Base-by-base conservation (phyloP, 2,329 filamentous ascomycete genomes). In the Zymoseptoria brevis region DNA sequence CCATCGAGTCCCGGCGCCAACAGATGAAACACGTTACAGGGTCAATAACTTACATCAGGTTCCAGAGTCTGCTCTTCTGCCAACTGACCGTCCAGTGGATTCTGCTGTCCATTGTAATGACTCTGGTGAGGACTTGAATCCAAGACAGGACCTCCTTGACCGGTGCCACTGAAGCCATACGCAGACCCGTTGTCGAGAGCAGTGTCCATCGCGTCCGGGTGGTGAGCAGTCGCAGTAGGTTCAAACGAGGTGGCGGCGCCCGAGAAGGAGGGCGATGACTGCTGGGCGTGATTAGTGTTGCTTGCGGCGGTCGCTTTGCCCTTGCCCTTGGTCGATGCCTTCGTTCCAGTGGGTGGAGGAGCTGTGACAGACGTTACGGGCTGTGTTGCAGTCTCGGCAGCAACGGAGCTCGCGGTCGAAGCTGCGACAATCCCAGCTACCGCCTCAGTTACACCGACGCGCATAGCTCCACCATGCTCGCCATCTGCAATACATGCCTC, bases 41-140 rank as follows among this genome's bases (percentile, higher is more conserved):
- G 13, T n/a, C 35, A 45, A 6, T 16, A 45, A 67, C 72, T 54
- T 64, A 73, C 72, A 62, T 74, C 72, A 26, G 67, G 67, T 62
- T 74, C 71, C 19, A 75, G 63, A 45, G 69, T 60, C 57, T 74
- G 73, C 59, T 74, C 72, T 52, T 71, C 65, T 13, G 73, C 71
- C 49, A 68, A 62, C 49, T 69, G 67, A 9, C 48, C 58, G 19
- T 64, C 60, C 8, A 64, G 54, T 51, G 54, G 3, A n/a, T 45
- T 45, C 35, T 45, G 35, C 16, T 45, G 35, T n/a, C 35, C 35
- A 6, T 45, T 6, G 22, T 52, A 19, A 19, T 52, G 58, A 50
- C 48, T 53, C 29, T 56, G 55, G 21, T 53, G 54, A 24, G 56
- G 13, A 45, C 5, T 11, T 6, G 35, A 45, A 16, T 45, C 11